These are phyloP conservation scores for Scolecobasidium constrictum DNA, from an alignment of 2,329 filamentous ascomycete species.

Conservation along the genomic window DNA sequence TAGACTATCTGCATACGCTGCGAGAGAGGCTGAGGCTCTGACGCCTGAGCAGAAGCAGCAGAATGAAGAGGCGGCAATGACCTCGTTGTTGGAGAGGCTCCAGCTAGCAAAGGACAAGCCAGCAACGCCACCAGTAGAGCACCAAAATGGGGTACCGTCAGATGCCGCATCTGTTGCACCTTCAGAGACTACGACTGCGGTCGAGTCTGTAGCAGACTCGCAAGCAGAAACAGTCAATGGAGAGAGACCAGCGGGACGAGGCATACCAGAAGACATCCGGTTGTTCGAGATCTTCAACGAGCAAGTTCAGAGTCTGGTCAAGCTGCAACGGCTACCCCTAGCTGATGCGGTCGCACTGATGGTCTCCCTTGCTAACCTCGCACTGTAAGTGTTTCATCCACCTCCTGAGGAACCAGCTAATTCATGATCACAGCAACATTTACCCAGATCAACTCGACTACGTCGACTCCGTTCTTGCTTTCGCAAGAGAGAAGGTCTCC, in stretches of 20 bases:
- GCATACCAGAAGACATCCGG: slow-evolving; percentile 68
- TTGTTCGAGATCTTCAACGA: slow-evolving; percentile 97
- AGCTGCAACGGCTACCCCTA: slow-evolving; percentile 80
- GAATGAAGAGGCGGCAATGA: slow-evolving; percentile 74
- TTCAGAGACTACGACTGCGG: slow-evolving; percentile 11
- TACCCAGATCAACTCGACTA: slow-evolving; percentile 90
- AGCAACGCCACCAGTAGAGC: slow-evolving; percentile 13
- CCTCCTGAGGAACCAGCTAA: not conserved
- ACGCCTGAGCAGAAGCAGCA: slow-evolving; percentile 61
- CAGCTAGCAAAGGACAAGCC: slow-evolving; percentile 51
- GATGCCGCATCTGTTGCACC: slow-evolving; percentile 18
- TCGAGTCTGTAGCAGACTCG: slow-evolving; percentile 11
- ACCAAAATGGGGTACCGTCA: slow-evolving; percentile 21
- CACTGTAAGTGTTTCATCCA: slow-evolving; percentile 44
- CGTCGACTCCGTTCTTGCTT: slow-evolving; percentile 85
- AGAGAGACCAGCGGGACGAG: slow-evolving; percentile 22
- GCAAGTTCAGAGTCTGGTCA: slow-evolving; percentile 88
- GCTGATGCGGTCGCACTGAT: slow-evolving; percentile 90
- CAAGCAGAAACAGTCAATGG: slow-evolving; percentile 14
- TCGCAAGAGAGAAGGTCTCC: slow-evolving; percentile 73
- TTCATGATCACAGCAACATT: slow-evolving; percentile 53
- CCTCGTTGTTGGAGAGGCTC: slow-evolving; percentile 66
- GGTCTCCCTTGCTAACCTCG: slow-evolving; percentile 87
- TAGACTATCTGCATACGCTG: slow-evolving; percentile 85
- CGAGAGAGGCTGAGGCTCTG: slow-evolving; percentile 68